Evolutionary conservation across 371 early-diverging fungal species (phyloP).

Genomic region (Rhizopus arrhizus): DNA sequence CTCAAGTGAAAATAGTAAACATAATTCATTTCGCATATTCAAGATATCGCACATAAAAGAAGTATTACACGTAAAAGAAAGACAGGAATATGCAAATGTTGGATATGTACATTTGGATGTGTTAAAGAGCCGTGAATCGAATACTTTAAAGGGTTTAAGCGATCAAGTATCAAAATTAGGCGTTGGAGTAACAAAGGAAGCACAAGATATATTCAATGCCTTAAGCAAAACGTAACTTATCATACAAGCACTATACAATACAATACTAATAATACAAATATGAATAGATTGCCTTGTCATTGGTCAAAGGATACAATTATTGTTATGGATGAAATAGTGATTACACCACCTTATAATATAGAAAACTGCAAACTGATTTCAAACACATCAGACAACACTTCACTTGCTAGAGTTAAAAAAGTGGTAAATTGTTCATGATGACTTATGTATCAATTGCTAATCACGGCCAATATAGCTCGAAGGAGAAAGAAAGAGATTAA

Average conservation of each 20-base stretch:
- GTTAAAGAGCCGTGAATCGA: conserved; percentile 65
- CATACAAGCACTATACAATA: background rate
- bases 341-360: conserved; percentile 73
- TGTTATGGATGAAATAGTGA: conserved; percentile 82
- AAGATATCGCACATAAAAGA: conserved; percentile 68
- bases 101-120: conserved; percentile 55
- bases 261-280: background rate
- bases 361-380: conserved; percentile 70
- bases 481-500: conserved; percentile 55
- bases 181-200: conserved; percentile 78
- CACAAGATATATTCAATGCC: conserved; percentile 82
- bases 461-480: conserved; percentile 46
- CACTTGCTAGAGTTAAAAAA: conserved; percentile 75
- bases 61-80: conserved; percentile 32
- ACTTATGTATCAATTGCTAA: too few relatives aligned
- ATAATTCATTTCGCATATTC: conserved; percentile 54
- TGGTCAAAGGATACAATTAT: conserved; percentile 79
- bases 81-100: conserved; percentile 22
- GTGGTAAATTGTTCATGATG: conserved; percentile 53
- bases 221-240: conserved; percentile 75
- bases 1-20: conserved; percentile 25
- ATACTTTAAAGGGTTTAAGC: conserved; percentile 57
- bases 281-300: conserved; percentile 71
- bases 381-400: conserved; percentile 51
- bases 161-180: conserved; percentile 72